Evolutionary conservation across 164 flowering plant species (phyloP).

Genomic region (Tinospora cordifolia): DNA sequence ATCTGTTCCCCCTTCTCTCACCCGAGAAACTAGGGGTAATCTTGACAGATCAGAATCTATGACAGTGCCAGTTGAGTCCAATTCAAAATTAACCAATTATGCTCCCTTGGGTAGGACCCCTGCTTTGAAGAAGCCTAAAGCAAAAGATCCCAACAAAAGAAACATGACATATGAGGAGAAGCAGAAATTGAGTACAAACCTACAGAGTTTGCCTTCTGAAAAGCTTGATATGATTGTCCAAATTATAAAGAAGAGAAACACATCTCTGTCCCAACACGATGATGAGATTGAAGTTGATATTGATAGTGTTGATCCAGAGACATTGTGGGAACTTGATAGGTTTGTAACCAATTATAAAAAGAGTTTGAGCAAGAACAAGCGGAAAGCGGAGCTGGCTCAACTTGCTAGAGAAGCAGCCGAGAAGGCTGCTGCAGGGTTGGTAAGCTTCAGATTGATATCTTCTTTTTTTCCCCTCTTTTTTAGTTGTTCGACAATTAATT

Average conservation of each 20-base stretch:
- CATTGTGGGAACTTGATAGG: constrained; percentile 81
- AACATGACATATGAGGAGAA: constrained; percentile 42
- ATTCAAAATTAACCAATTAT: constrained; percentile 16
- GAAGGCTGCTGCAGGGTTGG: constrained; percentile 19
- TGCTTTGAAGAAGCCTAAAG: constrained; percentile 38
- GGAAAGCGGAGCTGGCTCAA: constrained; percentile 43
- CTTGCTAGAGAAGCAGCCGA: constrained; percentile 31
- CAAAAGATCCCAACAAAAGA: constrained; percentile 31
- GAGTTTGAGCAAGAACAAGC: constrained; percentile 51
- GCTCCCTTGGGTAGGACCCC: constrained; percentile 31
- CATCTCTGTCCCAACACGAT: constrained; percentile 39
- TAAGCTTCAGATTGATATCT: constrained; percentile 15
- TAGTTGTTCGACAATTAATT: background rate
- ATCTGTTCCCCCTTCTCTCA: constrained; percentile 14
- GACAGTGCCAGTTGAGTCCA: constrained; percentile 26
- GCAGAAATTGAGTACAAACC: constrained; percentile 23
- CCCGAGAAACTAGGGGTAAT: constrained; percentile 24
- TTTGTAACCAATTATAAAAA: constrained; percentile 57
- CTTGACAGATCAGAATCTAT: constrained; percentile 43
- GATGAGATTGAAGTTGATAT: constrained; percentile 84
- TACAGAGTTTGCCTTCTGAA: constrained; percentile 38
- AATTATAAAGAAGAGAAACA: constrained; percentile 51
- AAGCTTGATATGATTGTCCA: constrained; percentile 55
- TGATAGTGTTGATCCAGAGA: constrained; percentile 59
- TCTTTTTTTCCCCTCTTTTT: background rate